Evolutionary conservation across 192 early-diverging fungal species (phyloP).

Genomic region (Umbelopsis sp.): DNA sequence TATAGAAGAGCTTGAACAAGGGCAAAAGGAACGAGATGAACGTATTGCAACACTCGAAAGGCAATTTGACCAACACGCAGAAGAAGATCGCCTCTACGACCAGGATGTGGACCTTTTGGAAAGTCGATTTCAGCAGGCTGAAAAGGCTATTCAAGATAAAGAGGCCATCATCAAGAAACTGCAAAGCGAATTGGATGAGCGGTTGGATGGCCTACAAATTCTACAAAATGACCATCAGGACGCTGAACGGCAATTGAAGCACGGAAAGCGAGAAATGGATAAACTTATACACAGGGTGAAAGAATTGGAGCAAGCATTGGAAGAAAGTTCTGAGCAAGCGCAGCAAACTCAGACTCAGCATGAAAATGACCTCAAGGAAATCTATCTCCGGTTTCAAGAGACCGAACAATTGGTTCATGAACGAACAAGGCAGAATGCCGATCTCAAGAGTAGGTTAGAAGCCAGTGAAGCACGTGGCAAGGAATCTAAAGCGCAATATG

Average conservation of each 20-base stretch:
- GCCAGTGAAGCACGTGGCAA: not conserved
- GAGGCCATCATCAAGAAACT: not conserved
- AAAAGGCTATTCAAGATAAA: constrained; percentile 13
- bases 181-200: constrained; percentile 1
- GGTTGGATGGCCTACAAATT: not conserved
- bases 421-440: constrained; percentile 14
- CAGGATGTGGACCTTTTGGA: constrained; percentile 14
- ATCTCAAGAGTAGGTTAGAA: not conserved
- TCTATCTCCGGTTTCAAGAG: constrained; percentile 11
- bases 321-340: not conserved
- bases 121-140: constrained; percentile 19
- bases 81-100: constrained; percentile 9
- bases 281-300: constrained; percentile 14
- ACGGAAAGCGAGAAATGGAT: constrained; percentile 8
- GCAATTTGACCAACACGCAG: constrained; percentile 15
- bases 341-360: constrained; percentile 9
- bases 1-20: constrained; percentile 6
- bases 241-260: not conserved
- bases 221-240: not conserved
- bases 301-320: constrained; percentile 11
- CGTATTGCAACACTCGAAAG: not conserved
- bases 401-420: constrained; percentile 17
- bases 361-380: constrained; percentile 13
- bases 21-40: constrained; percentile 16
- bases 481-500: not conserved